phyloP scores from a whole-genome alignment of 1,139 yeast genomes.

The Saccharomyces uvarum region DNA sequence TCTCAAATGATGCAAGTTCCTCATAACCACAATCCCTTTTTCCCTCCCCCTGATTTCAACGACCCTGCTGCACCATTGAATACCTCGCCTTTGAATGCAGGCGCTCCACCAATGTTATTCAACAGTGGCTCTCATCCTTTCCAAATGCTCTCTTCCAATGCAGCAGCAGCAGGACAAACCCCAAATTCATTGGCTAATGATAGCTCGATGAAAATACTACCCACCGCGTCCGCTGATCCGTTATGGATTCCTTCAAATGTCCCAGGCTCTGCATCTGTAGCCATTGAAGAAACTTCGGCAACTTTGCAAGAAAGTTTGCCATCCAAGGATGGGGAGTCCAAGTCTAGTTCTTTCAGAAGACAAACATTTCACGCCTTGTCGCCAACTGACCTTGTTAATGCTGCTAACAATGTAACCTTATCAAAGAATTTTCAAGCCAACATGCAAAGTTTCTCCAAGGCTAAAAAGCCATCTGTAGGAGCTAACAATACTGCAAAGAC shows the following conservation, averaged over 20 bases:
- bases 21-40: conserved; percentile 23
- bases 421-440: not conserved
- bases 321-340: conserved; percentile 11
- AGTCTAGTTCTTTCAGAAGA: conserved; percentile 30
- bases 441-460: not conserved
- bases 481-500: conserved; percentile 10
- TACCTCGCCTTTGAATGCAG: not conserved
- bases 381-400: conserved; percentile 31
- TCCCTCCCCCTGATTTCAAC: conserved; percentile 23
- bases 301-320: conserved; percentile 9
- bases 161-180: conserved; percentile 1
- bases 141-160: not conserved
- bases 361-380: conserved; percentile 37
- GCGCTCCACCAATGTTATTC: not conserved
- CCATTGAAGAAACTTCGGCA: conserved; percentile 7
- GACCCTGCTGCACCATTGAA: conserved; percentile 1
- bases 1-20: conserved; percentile 32
- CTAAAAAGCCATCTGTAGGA: conserved; percentile 2
- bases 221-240: conserved; percentile 11
- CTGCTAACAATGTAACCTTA: conserved; percentile 11
- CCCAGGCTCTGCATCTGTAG: conserved; percentile 2
- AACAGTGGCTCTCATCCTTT: not conserved
- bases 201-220: conserved; percentile 1
- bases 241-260: conserved; percentile 11
- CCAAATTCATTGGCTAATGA: conserved; percentile 1